phyloP scores from a whole-genome alignment of 2,329 filamentous ascomycete genomes.

The Fusarium fujikuroi region DNA sequence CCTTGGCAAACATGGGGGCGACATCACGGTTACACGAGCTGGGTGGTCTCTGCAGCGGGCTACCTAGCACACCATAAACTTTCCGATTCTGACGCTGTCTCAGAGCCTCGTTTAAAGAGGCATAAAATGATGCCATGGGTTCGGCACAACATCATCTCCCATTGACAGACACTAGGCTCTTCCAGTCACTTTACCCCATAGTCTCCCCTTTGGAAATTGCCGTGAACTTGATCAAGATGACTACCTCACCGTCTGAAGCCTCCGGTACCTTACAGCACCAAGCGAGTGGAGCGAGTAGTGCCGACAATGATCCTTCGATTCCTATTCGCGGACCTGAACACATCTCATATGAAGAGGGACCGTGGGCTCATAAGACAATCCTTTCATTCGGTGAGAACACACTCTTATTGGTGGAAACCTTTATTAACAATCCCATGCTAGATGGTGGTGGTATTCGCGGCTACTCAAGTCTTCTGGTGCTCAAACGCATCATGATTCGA shows the following conservation, averaged over 20 bases:
- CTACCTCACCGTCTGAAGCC: rapidly evolving
- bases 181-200: too few relatives aligned
- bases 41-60: neutral
- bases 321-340: neutral
- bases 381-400: too few relatives aligned
- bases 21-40: neutral
- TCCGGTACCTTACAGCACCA: rapidly evolving
- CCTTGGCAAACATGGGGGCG: neutral
- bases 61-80: neutral
- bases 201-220: too few relatives aligned
- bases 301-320: rapidly evolving
- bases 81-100: rapidly evolving
- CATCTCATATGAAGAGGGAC: rapidly evolving
- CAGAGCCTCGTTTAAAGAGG: neutral
- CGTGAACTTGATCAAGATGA: too few relatives aligned
- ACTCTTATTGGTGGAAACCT: too few relatives aligned
- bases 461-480: neutral
- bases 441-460: neutral
- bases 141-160: neutral
- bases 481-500: neutral
- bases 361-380: neutral
- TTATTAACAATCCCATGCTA: neutral
- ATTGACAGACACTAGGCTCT: too few relatives aligned
- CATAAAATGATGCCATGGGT: neutral
- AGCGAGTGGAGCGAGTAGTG: neutral